Base-by-base conservation (phyloP, 371 early-diverging fungal genomes). In the Mortierella sp. region DNA sequence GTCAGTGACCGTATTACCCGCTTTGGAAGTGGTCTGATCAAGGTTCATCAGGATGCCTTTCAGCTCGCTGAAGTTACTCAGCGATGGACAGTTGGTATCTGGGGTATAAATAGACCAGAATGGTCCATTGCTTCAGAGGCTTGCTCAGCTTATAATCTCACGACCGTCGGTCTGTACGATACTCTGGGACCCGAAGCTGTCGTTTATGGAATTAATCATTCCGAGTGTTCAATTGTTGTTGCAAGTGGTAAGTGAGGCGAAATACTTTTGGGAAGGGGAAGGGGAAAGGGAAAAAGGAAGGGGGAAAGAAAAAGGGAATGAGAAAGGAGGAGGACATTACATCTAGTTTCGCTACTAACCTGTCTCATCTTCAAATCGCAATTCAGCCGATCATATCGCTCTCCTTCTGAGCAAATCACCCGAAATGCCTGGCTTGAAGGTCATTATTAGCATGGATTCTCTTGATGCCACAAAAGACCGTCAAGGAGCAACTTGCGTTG, bases 141-240 rank as follows among this genome's bases (percentile, higher is more conserved):
- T 4, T 77, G 81, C 31, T 86, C 85, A 26, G 77, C 83, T 22
- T 89, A 89, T 58, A 85, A 86, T 62, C 75, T 89, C n/a, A 84
- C 88, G 31, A 88, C 95, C 13, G 96, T 97, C 8, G 98, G 99
- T 3, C 87, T 99, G 42, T 99, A 99, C 83, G 97, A 98, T 80
- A 98, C 99, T 7, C 89, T 98, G 22, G 98, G 98, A n/a, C 87
- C 88, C 12, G 93, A 92, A 13, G 90, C 93, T 0, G 88, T 95
- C 17, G 85, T 86, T 66, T 89, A 87, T 61, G 90, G 93, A 57
- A 83, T 91, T 22, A 87, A 88, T 53, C 94, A 94, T 43, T 86
- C 93, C 7, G 93, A 95, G 71, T 86, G 94, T 70, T 77, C 91
- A n/a, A 84, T 90, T 7, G 83, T 96, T 23, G 84, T 97, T 32